Evolutionary conservation across 768 basidiomycete species (phyloP).

Genomic region (Pulveroboletus frians): DNA sequence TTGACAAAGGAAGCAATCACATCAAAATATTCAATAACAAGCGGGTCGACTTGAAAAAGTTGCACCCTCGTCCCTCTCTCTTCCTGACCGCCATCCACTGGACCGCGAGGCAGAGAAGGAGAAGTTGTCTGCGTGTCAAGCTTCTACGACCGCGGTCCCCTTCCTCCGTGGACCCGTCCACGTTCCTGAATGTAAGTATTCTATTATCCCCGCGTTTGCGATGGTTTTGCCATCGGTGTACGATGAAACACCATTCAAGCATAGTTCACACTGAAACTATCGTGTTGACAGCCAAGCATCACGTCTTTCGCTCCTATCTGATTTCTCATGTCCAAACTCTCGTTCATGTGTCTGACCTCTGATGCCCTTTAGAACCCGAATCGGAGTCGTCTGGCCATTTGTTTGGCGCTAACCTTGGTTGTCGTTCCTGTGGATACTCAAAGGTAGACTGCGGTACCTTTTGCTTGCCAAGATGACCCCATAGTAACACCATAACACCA

Average conservation of each 20-base stretch:
- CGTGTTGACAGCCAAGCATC: slow-evolving; percentile 83
- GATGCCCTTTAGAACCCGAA: slow-evolving; percentile 16
- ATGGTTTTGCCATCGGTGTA: slow-evolving; percentile 1
- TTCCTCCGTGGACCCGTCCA: slow-evolving; percentile 62
- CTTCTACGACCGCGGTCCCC: too few relatives aligned
- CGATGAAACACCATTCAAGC: slow-evolving; percentile 46
- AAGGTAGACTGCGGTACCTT: too few relatives aligned
- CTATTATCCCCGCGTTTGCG: slow-evolving; percentile 38
- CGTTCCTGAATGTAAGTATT: slow-evolving; percentile 85
- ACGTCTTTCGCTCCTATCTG: slow-evolving; percentile 99
- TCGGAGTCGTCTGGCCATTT: neutral
- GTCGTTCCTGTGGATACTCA: too few relatives aligned
- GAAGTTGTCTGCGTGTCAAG: slow-evolving; percentile 69
- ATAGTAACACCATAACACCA: too few relatives aligned
- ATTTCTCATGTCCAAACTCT: slow-evolving; percentile 27
- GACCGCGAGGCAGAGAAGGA: slow-evolving; percentile 97
- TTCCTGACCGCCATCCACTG: too few relatives aligned
- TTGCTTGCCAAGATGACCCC: too few relatives aligned
- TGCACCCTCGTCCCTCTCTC: too few relatives aligned
- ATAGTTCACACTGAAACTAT: slow-evolving; percentile 96
- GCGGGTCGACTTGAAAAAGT: too few relatives aligned
- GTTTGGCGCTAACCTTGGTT: too few relatives aligned
- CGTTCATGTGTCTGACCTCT: slow-evolving; percentile 1
- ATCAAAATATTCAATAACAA: slow-evolving; percentile 17
- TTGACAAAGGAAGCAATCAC: slow-evolving; percentile 11